A percentile compares a stretch with the other conserved stretches of the same genome.
Conservation (phyloP, 805 yeast species). For the Pichia insulana region DNA sequence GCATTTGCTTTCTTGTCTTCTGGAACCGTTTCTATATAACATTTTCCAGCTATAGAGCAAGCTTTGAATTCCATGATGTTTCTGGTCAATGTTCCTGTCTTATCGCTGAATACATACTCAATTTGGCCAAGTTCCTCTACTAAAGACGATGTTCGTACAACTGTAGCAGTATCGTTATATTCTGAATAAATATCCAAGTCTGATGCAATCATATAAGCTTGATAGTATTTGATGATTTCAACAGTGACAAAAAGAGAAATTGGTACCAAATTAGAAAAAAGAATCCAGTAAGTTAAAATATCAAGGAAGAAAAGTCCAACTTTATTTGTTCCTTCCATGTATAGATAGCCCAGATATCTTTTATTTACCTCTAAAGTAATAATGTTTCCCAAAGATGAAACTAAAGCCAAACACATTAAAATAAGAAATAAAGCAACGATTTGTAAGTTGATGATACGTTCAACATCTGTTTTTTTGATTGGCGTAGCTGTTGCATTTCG, state of each 20-base stretch:
- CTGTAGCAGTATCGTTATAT: conserved; percentile 86
- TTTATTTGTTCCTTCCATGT: conserved; percentile 58
- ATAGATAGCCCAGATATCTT: conserved; percentile 51
- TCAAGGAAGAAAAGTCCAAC: conserved; percentile 75
- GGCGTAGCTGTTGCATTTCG: conserved; percentile 99
- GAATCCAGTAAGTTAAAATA: conserved; percentile 88
- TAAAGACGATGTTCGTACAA: conserved; percentile 87
- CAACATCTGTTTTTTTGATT: conserved; percentile 93
- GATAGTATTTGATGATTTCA: conserved; percentile 90
- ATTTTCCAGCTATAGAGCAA: conserved; percentile 85
- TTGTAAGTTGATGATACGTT: conserved; percentile 87
- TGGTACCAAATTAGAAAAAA: conserved; percentile 95
- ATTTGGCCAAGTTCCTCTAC: conserved; percentile 98
- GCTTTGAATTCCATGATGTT: conserved; percentile 95
- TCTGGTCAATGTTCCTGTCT: conserved; percentile 93
- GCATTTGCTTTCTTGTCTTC: conserved; percentile 72
- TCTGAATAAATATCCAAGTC: conserved; percentile 90
- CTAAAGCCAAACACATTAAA: conserved; percentile 61
- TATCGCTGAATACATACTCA: conserved; percentile 91
- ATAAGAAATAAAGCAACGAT: conserved; percentile 81
- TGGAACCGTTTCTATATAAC: conserved; percentile 82
- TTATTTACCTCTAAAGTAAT: conserved; percentile 52
- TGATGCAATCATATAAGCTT: conserved; percentile 86
- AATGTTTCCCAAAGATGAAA: conserved; percentile 85
- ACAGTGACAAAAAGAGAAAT: conserved; percentile 94